Evolutionary conservation across 129 eudicot species (phyloP).

Genomic region (Dittrichia graveolens): DNA sequence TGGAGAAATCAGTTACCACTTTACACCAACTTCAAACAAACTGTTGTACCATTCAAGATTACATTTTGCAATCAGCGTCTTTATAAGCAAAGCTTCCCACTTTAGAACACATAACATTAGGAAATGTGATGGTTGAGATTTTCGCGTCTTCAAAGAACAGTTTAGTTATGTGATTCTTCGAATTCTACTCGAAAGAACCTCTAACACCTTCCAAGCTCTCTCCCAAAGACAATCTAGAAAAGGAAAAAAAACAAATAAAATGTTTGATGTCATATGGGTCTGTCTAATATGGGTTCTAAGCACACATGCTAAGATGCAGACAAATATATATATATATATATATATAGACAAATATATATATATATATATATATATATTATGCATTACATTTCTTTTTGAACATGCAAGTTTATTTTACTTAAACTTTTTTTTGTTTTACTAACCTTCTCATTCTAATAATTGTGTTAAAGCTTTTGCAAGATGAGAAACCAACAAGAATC

Average conservation of each 20-base stretch:
- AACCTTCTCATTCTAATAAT: no score
- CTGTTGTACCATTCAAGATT: neutral
- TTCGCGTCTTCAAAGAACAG: neutral
- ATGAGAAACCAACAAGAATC: no score
- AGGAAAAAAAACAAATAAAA: neutral
- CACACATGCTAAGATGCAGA: neutral
- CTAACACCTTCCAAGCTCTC: slow-evolving; percentile 81
- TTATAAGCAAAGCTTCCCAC: slow-evolving; percentile 4
- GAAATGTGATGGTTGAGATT: neutral
- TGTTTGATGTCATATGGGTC: neutral
- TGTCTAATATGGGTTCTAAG: neutral
- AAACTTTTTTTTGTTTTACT: no score
- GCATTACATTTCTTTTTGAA: no score
- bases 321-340: no score
- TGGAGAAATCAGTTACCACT: slow-evolving; percentile 12
- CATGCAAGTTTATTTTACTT: no score
- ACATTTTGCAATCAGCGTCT: neutral
- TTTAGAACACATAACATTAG: neutral
- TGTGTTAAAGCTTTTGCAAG: no score
- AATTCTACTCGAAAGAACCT: slow-evolving; percentile 55
- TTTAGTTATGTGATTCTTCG: neutral
- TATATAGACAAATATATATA: no score
- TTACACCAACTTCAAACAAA: slow-evolving; percentile 20
- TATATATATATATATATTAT: no score
- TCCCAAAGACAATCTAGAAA: slow-evolving; percentile 75